A percentile compares a stretch with the other conserved stretches of the same genome.
These are phyloP conservation scores for Claviceps digitariae DNA, from an alignment of 2,329 filamentous ascomycete genomes.

Conservation along the genomic window DNA sequence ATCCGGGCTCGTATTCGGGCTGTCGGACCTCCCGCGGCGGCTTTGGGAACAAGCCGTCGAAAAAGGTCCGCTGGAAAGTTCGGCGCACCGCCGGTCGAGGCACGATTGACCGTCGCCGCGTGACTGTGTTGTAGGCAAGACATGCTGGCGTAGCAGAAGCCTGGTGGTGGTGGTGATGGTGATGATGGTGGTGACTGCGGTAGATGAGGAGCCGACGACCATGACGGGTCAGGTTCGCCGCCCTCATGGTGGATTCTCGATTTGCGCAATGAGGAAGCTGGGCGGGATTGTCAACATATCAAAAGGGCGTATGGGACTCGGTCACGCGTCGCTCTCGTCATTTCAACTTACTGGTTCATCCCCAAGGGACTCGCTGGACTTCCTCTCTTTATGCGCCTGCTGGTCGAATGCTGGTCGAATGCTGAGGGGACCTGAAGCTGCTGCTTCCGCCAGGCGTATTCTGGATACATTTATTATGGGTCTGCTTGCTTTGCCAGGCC, in stretches of 20 bases:
- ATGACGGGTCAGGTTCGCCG: slow-evolving; percentile 30
- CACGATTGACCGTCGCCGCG: slow-evolving; percentile 15
- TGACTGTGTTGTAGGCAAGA: slow-evolving; percentile 17
- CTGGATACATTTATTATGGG: neutral
- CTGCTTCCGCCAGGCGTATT: neutral
- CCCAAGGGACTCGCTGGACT: neutral
- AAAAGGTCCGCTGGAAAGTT: slow-evolving; percentile 32
- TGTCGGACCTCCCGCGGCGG: slow-evolving; percentile 45
- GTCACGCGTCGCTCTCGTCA: neutral
- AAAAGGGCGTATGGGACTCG: neutral
- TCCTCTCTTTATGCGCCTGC: neutral
- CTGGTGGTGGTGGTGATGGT: slow-evolving; percentile 10
- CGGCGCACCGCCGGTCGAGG: slow-evolving; percentile 12
- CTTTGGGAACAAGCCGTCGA: slow-evolving; percentile 46
- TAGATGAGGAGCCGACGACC: slow-evolving; percentile 26
- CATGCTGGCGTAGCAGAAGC: slow-evolving; percentile 19
- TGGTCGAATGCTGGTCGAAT: neutral
- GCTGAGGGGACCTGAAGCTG: neutral
- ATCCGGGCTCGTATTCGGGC: slow-evolving; percentile 54
- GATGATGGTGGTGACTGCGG: too few species aligned
- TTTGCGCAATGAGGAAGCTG: slow-evolving; percentile 12
- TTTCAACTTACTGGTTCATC: neutral
- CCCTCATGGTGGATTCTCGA: slow-evolving; percentile 27
- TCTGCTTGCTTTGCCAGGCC: neutral
- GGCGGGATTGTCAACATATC: neutral